A percentile compares a stretch with the other conserved stretches of the same genome.
Conservation (phyloP, 2,329 filamentous ascomycete species). For the Fusarium armeniacum region DNA sequence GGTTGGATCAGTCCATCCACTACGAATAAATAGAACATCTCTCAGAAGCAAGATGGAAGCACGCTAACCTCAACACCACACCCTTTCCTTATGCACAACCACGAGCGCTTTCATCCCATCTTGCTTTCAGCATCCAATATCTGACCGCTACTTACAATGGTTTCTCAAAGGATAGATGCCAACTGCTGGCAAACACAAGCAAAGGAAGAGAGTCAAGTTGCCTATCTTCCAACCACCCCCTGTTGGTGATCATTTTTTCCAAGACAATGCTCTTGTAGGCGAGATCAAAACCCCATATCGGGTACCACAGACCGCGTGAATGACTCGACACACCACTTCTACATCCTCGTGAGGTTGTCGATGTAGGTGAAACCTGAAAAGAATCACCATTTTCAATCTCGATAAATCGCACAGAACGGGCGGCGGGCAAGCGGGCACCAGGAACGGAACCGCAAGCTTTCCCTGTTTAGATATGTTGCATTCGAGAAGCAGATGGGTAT, state of each 20-base stretch:
- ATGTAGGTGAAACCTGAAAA: neutral
- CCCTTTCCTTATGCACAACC: neutral
- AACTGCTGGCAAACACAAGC: conserved; percentile 18
- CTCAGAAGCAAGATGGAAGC: conserved; percentile 36
- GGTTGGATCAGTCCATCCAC: conserved; percentile 1
- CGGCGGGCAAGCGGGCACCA: conserved; percentile 4
- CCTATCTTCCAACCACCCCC: conserved; percentile 1
- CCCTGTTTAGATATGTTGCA: conserved; percentile 14
- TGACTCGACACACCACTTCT: neutral
- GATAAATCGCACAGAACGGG: neutral
- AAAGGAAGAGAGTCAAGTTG: conserved; percentile 8
- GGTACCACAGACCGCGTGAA: conserved; percentile 11
- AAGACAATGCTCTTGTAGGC: conserved; percentile 8
- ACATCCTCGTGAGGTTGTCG: neutral
- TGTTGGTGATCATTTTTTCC: conserved; percentile 23
- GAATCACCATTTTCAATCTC: conserved; percentile 12
- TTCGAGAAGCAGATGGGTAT: conserved; percentile 7
- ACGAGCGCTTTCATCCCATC: conserved; percentile 17
- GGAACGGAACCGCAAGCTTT: conserved; percentile 28
- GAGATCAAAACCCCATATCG: conserved; percentile 9
- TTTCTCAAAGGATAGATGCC: neutral
- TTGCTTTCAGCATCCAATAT: neutral
- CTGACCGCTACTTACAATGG: conserved; percentile 21
- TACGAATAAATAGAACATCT: conserved; percentile 29
- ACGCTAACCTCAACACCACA: conserved; percentile 32